Evolutionary conservation across 108 stramenopile genomes (phyloP), one percentile per base, ranked within the genome.

Genomic region (Stephanodiscus triporus): DNA sequence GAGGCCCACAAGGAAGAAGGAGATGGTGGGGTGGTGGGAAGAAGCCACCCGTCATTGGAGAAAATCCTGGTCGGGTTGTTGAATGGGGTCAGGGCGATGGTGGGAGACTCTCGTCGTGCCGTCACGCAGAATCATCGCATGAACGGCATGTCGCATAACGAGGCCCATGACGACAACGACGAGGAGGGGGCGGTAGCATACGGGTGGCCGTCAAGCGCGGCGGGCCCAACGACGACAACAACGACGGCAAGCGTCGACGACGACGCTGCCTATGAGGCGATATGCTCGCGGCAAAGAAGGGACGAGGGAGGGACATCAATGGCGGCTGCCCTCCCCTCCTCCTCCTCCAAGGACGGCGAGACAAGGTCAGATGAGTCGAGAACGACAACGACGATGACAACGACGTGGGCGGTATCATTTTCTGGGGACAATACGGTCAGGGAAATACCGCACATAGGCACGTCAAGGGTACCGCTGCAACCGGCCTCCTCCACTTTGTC

Each of bases 401-500:
- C n/a, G n/a, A n/a, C n/a, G n/a, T n/a, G 53, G 38, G 72, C 23
- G 36, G 78, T 78, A 19, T 72, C 78, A 17, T 78, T 78, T 58
- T 69, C 76, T 27, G 68, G 27, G 23, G 53, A 54, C 0, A 14
- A 54, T 26, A 23, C 9, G 26, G 23, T 81, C n/a, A 81, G 66
- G 57, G 74, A 81, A 67, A 75, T 81, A 16, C 76, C 76, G 11
- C 76, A 69, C 10, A 70, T 77, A 34, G 76, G 76, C 10, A 7
- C 27, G 27, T 37, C 56, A 13, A 77, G 53, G 37, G 76, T 77
- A n/a, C 73, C 80, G 56, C 73, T 42, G 38, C 38, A 65, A 54
- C 32, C 73, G n/a, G n/a, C n/a, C n/a, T n/a, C n/a, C n/a, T n/a
- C n/a, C n/a, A 16, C 56, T 22, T 23, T 70, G 51, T 0, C 30